Percentiles rank a stretch among this genome's conserved stretches.
These are phyloP conservation scores for Meyerozyma guilliermondii DNA, from an alignment of 1,139 yeast genomes.

Conservation along the genomic window DNA sequence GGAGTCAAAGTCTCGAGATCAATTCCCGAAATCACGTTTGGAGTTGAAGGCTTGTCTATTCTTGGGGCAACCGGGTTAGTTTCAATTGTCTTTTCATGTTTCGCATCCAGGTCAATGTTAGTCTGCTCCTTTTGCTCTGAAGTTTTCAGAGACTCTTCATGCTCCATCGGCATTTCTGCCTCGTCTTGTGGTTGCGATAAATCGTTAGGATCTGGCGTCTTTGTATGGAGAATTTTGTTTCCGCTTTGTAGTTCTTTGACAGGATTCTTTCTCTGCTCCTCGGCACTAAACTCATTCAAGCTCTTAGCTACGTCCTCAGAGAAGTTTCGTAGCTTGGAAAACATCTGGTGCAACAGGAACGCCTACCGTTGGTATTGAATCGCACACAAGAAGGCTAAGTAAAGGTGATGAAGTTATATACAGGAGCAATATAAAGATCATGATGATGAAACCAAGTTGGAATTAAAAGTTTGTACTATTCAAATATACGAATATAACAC, in stretches of 20 bases:
- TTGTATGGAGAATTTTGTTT: constrained; percentile 25
- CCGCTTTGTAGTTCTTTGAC: constrained; percentile 31
- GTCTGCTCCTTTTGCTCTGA: neutral
- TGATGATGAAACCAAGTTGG: neutral
- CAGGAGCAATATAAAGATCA: neutral
- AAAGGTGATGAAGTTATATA: neutral
- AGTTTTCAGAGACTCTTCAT: neutral
- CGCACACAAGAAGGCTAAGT: neutral
- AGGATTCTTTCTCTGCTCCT: constrained; percentile 16
- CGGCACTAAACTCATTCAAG: constrained; percentile 28
- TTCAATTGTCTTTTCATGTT: neutral
- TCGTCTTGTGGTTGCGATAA: constrained; percentile 46
- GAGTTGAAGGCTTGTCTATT: neutral
- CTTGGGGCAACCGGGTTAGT: neutral
- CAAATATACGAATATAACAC: too few relatives aligned
- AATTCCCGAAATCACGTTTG: constrained; percentile 15
- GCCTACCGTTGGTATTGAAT: neutral
- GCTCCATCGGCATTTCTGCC: neutral
- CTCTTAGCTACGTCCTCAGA: constrained; percentile 49
- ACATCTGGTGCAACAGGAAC: constrained; percentile 32
- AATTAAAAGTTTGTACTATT: too few relatives aligned
- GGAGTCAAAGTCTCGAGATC: constrained; percentile 45
- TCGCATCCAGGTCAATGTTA: neutral
- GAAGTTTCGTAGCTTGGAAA: constrained; percentile 59
- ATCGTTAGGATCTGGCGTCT: constrained; percentile 42